Base-by-base conservation (phyloP, 108 stramenopile genomes). In the Fragilaria radians region DNA sequence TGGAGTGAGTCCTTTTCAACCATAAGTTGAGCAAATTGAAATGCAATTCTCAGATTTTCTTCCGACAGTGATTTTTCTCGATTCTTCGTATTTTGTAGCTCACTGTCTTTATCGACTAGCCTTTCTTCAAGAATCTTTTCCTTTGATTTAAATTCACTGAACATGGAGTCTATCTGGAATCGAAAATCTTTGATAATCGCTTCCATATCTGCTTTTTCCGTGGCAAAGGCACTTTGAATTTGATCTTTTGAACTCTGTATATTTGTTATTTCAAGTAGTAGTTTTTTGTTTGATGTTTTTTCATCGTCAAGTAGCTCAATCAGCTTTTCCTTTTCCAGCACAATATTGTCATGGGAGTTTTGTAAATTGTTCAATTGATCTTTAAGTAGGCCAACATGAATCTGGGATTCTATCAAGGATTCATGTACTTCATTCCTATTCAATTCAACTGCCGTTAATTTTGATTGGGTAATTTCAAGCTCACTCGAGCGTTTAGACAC, bases 201-300 rank as follows among this genome's bases (percentile, higher is more conserved):
- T 11, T 42, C 36, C 36, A 42, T 42, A 7, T 42, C 11, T 14
- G 36, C 36, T 5, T 82, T 91, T 65, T 96, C 87, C 57, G 94
- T 23, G 25, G 46, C 25, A 27, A 17, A 28, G 22, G 7, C 11
- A 23, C 17, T 27, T 4, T 30, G 36, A 4, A 30, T 25, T 32
- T 50, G 21, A 1, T 50, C 31, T 5, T 30, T 1, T 17, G 25
- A 42, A 21, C 23, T 24, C 26, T 19, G 51, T 29, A 2, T 45
- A 3, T 27, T 11, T 11, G 36, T 14, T 14, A 42, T 11, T 14
- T 42, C 36, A 11, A 7, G 7, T 42, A 11, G 11, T 11, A 42
- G 36, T 42, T 42, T 14, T 14, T 42, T 14, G 11, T 42, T 42
- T 42, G 36, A 7, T 14, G 11, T 42, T 42, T 11, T 7, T 42